These are phyloP conservation scores for Plasmodium chabaudi DNA, from an alignment of 169 alveolate species.

Conservation along the genomic window DNA sequence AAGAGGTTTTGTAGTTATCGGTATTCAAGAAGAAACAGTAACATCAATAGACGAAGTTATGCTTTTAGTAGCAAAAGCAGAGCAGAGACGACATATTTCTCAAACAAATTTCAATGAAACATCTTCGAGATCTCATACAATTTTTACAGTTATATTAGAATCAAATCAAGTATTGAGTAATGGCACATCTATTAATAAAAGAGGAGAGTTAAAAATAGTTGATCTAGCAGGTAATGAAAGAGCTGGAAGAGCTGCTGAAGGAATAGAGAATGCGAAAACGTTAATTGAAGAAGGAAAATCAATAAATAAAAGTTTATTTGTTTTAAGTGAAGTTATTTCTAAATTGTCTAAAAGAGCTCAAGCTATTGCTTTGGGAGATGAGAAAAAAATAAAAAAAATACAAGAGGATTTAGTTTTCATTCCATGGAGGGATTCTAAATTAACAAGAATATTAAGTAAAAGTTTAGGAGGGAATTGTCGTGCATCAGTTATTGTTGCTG, in stretches of 20 bases:
- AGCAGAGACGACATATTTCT: conserved; percentile 87
- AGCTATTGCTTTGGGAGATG: conserved; percentile 79
- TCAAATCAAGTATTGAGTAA: conserved; percentile 80
- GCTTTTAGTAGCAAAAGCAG: conserved; percentile 85
- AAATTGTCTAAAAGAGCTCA: conserved; percentile 85
- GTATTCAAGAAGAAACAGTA: conserved; percentile 86
- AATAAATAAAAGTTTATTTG: conserved; percentile 81
- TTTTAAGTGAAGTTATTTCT: conserved; percentile 83
- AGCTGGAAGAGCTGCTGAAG: conserved; percentile 86
- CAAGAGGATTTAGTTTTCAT: conserved; percentile 82
- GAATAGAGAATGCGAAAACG: conserved; percentile 82
- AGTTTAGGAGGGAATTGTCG: conserved; percentile 86
- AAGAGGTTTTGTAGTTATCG: conserved; percentile 88
- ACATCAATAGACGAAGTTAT: conserved; percentile 86
- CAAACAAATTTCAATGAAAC: conserved; percentile 89
- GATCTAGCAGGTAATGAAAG: conserved; percentile 86
- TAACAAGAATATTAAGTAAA: conserved; percentile 83
- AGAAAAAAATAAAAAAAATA: conserved; percentile 70
- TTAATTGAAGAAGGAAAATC: conserved; percentile 85
- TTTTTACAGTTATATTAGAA: conserved; percentile 85
- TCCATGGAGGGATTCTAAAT: conserved; percentile 87
- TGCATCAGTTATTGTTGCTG: conserved; percentile 85
- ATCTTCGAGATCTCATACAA: conserved; percentile 89
- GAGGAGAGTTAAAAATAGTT: conserved; percentile 84
- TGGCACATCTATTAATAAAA: conserved; percentile 81